A percentile compares a stretch with the other conserved stretches of the same genome.
Conservation (phyloP, 139 green algal genomes). For the Deuterostichococcus epilithicus region DNA sequence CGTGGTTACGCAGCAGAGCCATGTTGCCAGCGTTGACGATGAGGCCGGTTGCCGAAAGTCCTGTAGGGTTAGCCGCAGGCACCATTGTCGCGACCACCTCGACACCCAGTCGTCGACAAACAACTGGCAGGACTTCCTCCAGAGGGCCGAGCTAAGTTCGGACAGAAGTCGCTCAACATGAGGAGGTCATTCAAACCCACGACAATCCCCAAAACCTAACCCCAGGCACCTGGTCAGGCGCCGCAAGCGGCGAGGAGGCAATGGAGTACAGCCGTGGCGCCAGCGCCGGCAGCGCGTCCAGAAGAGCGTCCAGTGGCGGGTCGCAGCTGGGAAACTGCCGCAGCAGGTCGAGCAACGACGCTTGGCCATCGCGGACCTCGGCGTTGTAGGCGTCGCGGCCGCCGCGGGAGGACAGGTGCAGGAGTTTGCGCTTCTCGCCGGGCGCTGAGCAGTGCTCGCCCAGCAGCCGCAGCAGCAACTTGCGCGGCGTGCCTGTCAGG, state of each 20-base stretch:
- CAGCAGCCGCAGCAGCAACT: slow-evolving; percentile 82
- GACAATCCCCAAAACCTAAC: no score
- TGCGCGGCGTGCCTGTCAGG: slow-evolving; percentile 62
- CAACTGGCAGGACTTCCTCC: no score
- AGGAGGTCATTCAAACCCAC: no score
- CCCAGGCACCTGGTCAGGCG: slow-evolving; percentile 6
- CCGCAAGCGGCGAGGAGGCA: slow-evolving; percentile 38
- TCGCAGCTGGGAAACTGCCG: slow-evolving; percentile 64
- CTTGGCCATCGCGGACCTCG: slow-evolving; percentile 49
- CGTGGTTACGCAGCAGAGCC: no score
- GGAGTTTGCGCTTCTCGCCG: slow-evolving; percentile 55
- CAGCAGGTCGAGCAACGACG: slow-evolving; percentile 80
- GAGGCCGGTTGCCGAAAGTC: no score
- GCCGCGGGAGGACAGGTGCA: slow-evolving; percentile 53
- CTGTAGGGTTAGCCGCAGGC: no score
- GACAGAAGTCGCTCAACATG: no score
- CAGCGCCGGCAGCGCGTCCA: slow-evolving; percentile 78
- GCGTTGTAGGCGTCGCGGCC: slow-evolving; percentile 44
- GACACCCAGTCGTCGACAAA: no score
- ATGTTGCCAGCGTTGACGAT: no score
- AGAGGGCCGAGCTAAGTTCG: no score
- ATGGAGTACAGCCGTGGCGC: slow-evolving; percentile 87
- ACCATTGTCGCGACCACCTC: no score
- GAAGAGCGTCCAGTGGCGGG: slow-evolving; percentile 69
- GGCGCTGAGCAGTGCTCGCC: slow-evolving; percentile 75